These are phyloP conservation scores for Saccharomycopsis hybrid DNA, from an alignment of 1,139 yeast genomes.

Conservation along the genomic window DNA sequence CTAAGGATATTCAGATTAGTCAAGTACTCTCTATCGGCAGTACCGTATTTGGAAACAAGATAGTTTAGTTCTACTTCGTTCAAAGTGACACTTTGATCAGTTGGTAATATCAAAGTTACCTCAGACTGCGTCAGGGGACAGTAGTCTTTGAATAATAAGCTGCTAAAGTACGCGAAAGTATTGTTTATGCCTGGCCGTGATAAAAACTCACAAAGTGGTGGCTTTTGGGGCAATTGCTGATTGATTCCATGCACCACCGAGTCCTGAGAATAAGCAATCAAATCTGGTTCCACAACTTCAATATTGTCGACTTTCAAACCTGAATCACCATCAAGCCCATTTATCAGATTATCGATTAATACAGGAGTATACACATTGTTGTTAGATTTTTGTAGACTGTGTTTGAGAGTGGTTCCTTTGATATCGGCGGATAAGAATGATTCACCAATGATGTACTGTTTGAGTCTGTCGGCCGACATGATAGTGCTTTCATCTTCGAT, in stretches of 20 bases:
- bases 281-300: slow-evolving; percentile 55
- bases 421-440: slow-evolving; percentile 27
- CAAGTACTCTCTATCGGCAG: slow-evolving; percentile 31
- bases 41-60: slow-evolving; percentile 33
- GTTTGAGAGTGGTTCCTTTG: slow-evolving; percentile 24
- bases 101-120: slow-evolving; percentile 40
- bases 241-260: slow-evolving; percentile 75
- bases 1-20: slow-evolving; percentile 33
- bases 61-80: slow-evolving; percentile 44
- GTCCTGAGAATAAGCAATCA: slow-evolving; percentile 59
- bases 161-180: slow-evolving; percentile 3
- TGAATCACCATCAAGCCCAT: background rate
- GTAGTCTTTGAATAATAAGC: slow-evolving; percentile 1
- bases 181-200: background rate
- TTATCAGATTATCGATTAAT: slow-evolving; percentile 24
- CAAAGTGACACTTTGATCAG: slow-evolving; percentile 35
- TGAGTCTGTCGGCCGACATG: slow-evolving; percentile 5
- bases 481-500: background rate
- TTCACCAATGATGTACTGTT: slow-evolving; percentile 28
- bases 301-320: slow-evolving; percentile 37
- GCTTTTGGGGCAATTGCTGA: slow-evolving; percentile 34
- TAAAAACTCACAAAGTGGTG: slow-evolving; percentile 21
- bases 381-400: slow-evolving; percentile 19
- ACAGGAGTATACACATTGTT: slow-evolving; percentile 25
- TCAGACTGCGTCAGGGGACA: background rate